These are phyloP conservation scores for Chytriomyces confervae DNA, from an alignment of 192 early-diverging fungal genomes.

Conservation along the genomic window DNA sequence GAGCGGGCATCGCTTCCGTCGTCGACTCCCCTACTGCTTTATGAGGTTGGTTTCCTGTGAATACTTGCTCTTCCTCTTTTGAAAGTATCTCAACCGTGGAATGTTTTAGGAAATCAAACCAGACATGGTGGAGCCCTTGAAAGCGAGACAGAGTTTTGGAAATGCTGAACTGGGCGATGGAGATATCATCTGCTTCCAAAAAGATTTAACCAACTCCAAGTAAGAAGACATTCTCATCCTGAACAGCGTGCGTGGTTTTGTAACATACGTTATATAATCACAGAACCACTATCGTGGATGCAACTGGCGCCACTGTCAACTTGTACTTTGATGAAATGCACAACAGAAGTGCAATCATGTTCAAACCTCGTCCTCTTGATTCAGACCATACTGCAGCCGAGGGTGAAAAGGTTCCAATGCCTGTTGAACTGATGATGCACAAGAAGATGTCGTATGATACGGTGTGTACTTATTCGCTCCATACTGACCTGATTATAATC, in stretches of 20 bases:
- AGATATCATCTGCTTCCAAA: constrained; percentile 90
- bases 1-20: constrained; percentile 60
- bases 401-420: constrained; percentile 45
- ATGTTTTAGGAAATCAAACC: constrained; percentile 86
- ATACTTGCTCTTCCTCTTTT: constrained; percentile 26
- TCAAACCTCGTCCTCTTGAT: constrained; percentile 61
- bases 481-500: constrained; percentile 16
- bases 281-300: constrained; percentile 49
- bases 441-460: constrained; percentile 73
- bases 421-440: constrained; percentile 59
- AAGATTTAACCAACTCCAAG: constrained; percentile 45
- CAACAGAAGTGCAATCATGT: constrained; percentile 73
- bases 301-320: constrained; percentile 55
- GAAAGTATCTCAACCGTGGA: background rate
- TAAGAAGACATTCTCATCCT: constrained; percentile 48
- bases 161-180: constrained; percentile 88
- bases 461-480: constrained; percentile 23
- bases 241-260: background rate
- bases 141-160: constrained; percentile 65
- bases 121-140: constrained; percentile 82
- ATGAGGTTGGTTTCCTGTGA: constrained; percentile 55
- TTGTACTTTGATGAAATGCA: constrained; percentile 80
- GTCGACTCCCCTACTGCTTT: constrained; percentile 66
- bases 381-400: constrained; percentile 17
- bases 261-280: constrained; percentile 15